Conservation (phyloP, 208 protist species). For the Trypanosoma rangeli region DNA sequence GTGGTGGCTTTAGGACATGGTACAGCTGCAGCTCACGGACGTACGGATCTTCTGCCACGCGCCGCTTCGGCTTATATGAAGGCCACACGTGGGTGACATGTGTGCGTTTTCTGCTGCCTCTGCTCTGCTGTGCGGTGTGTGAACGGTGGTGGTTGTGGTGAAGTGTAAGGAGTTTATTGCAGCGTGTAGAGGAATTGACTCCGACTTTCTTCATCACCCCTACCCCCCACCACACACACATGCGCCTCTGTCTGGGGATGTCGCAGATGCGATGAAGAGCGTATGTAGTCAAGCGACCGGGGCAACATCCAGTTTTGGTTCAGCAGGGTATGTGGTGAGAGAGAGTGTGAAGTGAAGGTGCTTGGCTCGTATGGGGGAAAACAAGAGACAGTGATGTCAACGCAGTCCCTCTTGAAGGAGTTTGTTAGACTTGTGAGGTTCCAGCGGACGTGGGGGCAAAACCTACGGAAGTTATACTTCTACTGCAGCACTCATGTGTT, state of each 20-base stretch:
- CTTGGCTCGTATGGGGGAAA: background rate
- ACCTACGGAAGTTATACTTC: slow-evolving; percentile 38
- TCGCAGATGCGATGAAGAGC: no score
- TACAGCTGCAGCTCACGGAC: background rate
- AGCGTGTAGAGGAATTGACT: background rate
- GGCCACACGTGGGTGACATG: slow-evolving; percentile 1
- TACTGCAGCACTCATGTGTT: slow-evolving; percentile 48
- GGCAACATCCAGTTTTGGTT: background rate
- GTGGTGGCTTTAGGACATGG: background rate
- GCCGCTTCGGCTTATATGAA: background rate
- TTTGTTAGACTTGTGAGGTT: slow-evolving; percentile 42
- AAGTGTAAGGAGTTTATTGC: background rate
- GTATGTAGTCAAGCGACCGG: background rate
- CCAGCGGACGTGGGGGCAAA: slow-evolving; percentile 45
- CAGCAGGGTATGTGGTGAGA: background rate
- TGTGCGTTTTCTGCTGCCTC: background rate
- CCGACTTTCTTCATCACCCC: background rate
- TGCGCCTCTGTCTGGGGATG: background rate
- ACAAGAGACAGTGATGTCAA: background rate
- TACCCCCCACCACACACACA: no score
- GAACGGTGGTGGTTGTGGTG: background rate
- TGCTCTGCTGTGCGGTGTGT: background rate
- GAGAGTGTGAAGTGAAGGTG: background rate
- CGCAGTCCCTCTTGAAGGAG: slow-evolving; percentile 19
- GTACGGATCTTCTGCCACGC: background rate